Evolutionary conservation across 495 filamentous ascomycete genomes (phyloP), one percentile per base, ranked within the genome.

Genomic region (Hypoxylon trugodes): DNA sequence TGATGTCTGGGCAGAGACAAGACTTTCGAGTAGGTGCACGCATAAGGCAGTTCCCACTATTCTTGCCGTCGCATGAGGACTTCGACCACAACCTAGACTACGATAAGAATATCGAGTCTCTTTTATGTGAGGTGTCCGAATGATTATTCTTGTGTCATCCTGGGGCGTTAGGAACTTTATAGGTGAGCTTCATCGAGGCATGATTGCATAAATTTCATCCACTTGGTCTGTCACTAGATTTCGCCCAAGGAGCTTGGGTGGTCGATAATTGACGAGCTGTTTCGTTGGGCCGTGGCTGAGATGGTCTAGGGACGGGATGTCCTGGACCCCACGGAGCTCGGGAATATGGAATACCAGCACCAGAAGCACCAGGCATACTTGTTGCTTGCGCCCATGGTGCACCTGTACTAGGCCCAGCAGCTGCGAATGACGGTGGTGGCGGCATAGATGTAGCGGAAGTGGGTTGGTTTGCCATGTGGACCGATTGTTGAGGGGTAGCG

Each of bases 401-500:
- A 18, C 68, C 71, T 25, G 73, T 81, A 12, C 72, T 73, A 18
- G 40, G 28, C 0, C 63, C 55, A 10, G 48, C 45, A 2, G 61
- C 50, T 25, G 25, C 28, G 22, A 45, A 28, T 40, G 62, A 28
- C 13, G 72, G 58, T 32, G 52, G 47, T 32, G 52, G 47, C 18
- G 61, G 46, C 50, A 69, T 64, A 13, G 58, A 65, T n/a, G 66
- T 60, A 26, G 57, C 47, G 22, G 72, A 57, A 58, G 70, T 37
- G 15, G 85, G 87, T 61, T 88, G 87, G 56, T 81, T 87, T 15
- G 78, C 71, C 47, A 84, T 77, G 68, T 93, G 88, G 0, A 84
- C 72, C 12, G 82, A 81, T 6, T 75, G 59, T 12, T 73, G 70
- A 1, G 81, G 78, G 0, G 65, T 51, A 1, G 76, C 43, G 0